Conservation (phyloP, 2,329 filamentous ascomycete genomes). For the Cryphonectria nitschkei region DNA sequence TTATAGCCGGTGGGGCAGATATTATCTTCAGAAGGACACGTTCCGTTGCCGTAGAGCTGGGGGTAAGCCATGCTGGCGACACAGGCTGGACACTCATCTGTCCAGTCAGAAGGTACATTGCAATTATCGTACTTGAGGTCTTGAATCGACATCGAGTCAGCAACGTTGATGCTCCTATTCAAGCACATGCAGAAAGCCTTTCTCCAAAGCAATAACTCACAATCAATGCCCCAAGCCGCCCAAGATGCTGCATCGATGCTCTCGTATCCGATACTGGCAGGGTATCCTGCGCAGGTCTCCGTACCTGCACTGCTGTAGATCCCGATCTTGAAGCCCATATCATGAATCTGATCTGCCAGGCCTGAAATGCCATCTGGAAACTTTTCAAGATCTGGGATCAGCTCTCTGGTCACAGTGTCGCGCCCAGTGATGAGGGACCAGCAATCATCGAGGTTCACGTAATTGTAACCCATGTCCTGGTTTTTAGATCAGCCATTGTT, state of each 20-base stretch:
- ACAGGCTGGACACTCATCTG: conserved; percentile 12
- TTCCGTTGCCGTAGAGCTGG: conserved; percentile 12
- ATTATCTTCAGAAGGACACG: conserved; percentile 1
- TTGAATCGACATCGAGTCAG: background rate
- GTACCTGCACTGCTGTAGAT: conserved; percentile 22
- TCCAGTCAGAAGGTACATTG: conserved; percentile 13
- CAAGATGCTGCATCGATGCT: conserved; percentile 16
- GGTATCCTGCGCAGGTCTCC: conserved; percentile 18
- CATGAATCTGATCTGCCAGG: conserved; percentile 16
- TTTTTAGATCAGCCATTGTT: background rate
- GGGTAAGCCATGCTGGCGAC: conserved; percentile 9
- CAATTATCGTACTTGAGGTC: conserved; percentile 27
- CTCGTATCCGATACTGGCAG: conserved; percentile 22
- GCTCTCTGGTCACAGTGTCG: background rate
- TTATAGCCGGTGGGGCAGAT: conserved; percentile 46
- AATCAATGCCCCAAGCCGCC: conserved; percentile 23
- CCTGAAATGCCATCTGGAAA: conserved; percentile 19
- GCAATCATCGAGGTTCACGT: conserved; percentile 22
- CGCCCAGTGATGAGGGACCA: conserved; percentile 19
- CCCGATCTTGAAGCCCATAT: conserved; percentile 16
- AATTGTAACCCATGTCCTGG: conserved; percentile 16
- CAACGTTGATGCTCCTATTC: background rate
- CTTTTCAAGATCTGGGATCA: conserved; percentile 5
- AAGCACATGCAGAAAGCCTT: background rate
- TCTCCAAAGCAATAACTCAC: background rate